Percentiles rank a stretch among this genome's conserved stretches.
Evolutionary conservation across 148 eudicot genomes (phyloP).

Genomic region (Rhododendron mucronatum): DNA sequence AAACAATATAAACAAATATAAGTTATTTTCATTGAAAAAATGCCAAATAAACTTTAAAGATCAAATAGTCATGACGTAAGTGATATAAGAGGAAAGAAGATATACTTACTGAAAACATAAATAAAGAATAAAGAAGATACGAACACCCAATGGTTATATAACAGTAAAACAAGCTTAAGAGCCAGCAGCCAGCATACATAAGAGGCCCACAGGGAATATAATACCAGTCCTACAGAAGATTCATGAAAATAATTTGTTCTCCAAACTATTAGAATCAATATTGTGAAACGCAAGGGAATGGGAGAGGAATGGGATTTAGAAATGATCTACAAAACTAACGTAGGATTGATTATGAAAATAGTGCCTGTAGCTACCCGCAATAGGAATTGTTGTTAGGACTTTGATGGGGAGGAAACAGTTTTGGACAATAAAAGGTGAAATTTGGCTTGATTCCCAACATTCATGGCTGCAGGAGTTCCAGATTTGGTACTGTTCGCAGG

Average conservation of each 20-base stretch:
- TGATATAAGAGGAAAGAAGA: neutral
- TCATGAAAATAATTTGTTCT: neutral
- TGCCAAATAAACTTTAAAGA: neutral
- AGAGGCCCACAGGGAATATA: neutral
- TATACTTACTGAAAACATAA: neutral
- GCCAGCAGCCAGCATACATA: neutral
- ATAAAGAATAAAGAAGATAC: neutral
- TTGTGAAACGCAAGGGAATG: neutral
- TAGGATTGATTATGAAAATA: neutral
- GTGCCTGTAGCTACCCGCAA: neutral
- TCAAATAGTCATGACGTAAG: neutral
- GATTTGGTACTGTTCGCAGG: neutral
- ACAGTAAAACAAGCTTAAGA: neutral
- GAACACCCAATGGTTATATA: neutral
- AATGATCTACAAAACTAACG: neutral
- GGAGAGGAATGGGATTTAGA: neutral
- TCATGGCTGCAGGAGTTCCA: neutral
- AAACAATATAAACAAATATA: neutral
- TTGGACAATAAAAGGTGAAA: neutral
- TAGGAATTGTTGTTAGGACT: neutral
- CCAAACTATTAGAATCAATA: neutral
- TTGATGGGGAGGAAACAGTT: neutral
- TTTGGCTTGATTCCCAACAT: neutral
- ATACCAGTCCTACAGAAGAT: neutral
- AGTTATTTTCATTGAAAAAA: neutral